Evolutionary conservation across 2,329 filamentous ascomycete species (phyloP), one percentile per base, ranked within the genome.

Genomic region (Pseudocercospora macadamiae): DNA sequence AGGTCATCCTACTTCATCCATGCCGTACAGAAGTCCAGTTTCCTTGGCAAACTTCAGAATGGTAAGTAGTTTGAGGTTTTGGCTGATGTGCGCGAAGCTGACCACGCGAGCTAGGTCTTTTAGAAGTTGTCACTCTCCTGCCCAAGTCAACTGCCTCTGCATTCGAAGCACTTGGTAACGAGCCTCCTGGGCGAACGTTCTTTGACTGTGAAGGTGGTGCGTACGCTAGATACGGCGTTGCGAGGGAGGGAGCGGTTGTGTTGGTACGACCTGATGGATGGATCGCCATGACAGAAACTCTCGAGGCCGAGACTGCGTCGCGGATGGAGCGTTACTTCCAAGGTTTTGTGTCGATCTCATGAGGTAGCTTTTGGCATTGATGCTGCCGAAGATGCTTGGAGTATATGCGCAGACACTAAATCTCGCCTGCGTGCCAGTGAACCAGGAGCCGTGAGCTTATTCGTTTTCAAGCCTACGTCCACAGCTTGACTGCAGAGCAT

Each of bases 131-230:
- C 23, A 26, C 23, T 3, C 23, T 28, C 4, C 23, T 73, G 10
- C 61, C 66, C 19, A 65, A 66, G 12, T 57, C 58, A n/a, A 66
- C 66, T 3, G 60, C 71, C 3, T 71, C 69, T 3, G 66, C 69
- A 2, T 73, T 69, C 51, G 71, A 74, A 47, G 65, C 62, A 6
- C 45, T 74, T 3, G 68, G 68, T 2, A 65, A 64, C 19, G 67
- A 70, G 55, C 68, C 72, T 0, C 45, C 58, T 2, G 64, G 64
- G 18, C 61, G 61, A 34, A 55, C 56, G 2, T 60, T 56, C 39
- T 66, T 58, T 34, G 62, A 65, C 32, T 28, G 32, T 5, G 39
- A 64, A 37, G 39, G 54, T 18, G 56, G 25, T 21, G 64, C 57
- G 12, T 59, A 66, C 39, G 28, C 36, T 7, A 57, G 61, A n/a